Evolutionary conservation across 2,329 filamentous ascomycete genomes (phyloP).

Genomic region (Ceratocystis papillata): DNA sequence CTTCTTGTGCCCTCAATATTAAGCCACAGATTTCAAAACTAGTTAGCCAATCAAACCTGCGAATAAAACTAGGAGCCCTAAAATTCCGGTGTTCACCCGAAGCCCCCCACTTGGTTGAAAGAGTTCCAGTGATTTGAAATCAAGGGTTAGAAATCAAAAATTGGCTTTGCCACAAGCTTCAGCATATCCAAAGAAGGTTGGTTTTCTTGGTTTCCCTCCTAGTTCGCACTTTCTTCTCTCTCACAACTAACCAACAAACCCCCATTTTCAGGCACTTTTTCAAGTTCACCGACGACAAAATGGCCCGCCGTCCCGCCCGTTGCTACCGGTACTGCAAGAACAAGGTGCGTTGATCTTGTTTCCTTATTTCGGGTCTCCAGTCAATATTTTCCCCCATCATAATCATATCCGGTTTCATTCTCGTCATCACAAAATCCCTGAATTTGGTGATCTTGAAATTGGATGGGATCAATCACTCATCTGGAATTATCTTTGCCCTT

Average conservation of each 20-base stretch:
- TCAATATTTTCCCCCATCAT: not conserved
- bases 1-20: constrained; percentile 15
- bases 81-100: constrained; percentile 32
- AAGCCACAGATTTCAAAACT: constrained; percentile 24
- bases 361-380: constrained; percentile 12
- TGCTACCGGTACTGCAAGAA: constrained; percentile 99
- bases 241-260: constrained; percentile 31
- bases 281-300: constrained; percentile 53
- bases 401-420: not conserved
- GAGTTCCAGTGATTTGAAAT: constrained; percentile 43
- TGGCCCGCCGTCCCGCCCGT: constrained; percentile 98
- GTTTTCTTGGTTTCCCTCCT: constrained; percentile 23
- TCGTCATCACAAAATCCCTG: not conserved
- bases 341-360: constrained; percentile 59
- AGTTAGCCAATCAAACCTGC: constrained; percentile 28
- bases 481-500: not conserved
- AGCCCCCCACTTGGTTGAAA: constrained; percentile 19
- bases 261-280: constrained; percentile 25
- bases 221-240: constrained; percentile 27
- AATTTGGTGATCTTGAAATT: not conserved
- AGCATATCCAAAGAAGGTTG: constrained; percentile 23
- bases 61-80: constrained; percentile 31
- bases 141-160: constrained; percentile 33
- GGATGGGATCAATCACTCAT: not conserved
- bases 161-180: constrained; percentile 23